A percentile compares a stretch with the other conserved stretches of the same genome.
phyloP scores from a whole-genome alignment of 1,284 basidiomycete genomes.

The Apiotrichum montevideense region DNA sequence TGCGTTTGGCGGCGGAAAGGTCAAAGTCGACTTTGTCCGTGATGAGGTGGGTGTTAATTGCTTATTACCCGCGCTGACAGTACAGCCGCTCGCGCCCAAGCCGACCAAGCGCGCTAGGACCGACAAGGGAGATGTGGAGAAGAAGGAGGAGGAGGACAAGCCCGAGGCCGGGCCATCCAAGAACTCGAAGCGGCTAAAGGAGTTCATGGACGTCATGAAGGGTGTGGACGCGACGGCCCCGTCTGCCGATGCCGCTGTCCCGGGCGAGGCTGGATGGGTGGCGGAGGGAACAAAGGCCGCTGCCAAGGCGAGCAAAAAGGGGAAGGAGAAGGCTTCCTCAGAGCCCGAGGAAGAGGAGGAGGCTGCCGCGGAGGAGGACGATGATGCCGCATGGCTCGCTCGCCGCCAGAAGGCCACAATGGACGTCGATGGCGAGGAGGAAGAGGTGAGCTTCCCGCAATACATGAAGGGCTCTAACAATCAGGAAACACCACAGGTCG shows the following conservation, averaged over 20 bases:
- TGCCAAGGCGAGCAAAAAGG: constrained; percentile 53
- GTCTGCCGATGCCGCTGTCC: constrained; percentile 14
- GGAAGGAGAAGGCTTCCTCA: constrained; percentile 49
- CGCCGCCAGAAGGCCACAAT: constrained; percentile 46
- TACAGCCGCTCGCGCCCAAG: constrained; percentile 24
- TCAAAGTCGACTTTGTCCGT: constrained; percentile 65
- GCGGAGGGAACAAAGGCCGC: constrained; percentile 28
- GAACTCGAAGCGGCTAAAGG: constrained; percentile 55
- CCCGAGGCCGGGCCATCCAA: constrained; percentile 49
- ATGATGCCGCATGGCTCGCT: constrained; percentile 64
- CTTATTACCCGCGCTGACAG: constrained; percentile 33
- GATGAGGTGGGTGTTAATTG: constrained; percentile 54
- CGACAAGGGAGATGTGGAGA: background rate
- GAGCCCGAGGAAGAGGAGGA: constrained; percentile 53
- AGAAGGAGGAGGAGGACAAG: constrained; percentile 9
- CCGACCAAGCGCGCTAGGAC: constrained; percentile 21
- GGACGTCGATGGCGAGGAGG: constrained; percentile 6
- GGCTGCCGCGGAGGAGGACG: constrained; percentile 68
- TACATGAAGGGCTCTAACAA: background rate
- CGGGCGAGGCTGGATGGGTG: constrained; percentile 29
- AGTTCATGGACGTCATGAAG: constrained; percentile 48
- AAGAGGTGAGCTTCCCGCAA: constrained; percentile 10
- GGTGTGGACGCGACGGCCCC: constrained; percentile 48
- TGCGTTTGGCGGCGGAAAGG: constrained; percentile 62
- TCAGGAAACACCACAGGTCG: constrained; percentile 10